Evolutionary conservation across 208 protist genomes (phyloP).

Genomic region (Kentomonas sorsogonicus): DNA sequence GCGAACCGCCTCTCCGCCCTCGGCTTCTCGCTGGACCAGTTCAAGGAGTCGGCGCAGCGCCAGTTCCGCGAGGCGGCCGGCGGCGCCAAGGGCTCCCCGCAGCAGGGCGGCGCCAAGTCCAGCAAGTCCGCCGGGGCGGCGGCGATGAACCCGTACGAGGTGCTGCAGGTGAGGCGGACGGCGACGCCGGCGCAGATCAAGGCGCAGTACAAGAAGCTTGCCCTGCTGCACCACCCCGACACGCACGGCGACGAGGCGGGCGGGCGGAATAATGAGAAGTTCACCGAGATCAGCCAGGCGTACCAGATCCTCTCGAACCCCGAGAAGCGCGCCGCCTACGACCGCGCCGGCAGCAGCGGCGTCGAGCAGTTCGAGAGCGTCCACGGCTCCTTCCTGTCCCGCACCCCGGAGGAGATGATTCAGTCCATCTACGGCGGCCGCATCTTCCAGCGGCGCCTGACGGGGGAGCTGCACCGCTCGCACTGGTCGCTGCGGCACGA

Average conservation of each 20-base stretch:
- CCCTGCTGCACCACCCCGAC: conserved; percentile 84
- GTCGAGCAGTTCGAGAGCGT: conserved; percentile 61
- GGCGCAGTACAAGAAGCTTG: conserved; percentile 82
- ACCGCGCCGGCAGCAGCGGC: conserved; percentile 55
- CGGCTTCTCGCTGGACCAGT: conserved; percentile 69
- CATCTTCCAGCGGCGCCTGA: conserved; percentile 46
- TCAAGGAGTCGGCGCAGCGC: conserved; percentile 28
- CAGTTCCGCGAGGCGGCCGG: not conserved
- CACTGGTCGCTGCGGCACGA: conserved; percentile 80
- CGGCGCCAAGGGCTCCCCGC: not conserved
- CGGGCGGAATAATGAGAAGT: conserved; percentile 57
- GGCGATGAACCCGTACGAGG: conserved; percentile 57
- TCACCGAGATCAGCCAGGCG: conserved; percentile 62
- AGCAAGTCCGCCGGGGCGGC: conserved; percentile 11
- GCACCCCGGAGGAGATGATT: conserved; percentile 78
- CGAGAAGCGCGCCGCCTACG: conserved; percentile 75
- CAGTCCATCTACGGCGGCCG: conserved; percentile 82
- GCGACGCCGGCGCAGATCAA: conserved; percentile 65
- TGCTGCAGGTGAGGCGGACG: conserved; percentile 55
- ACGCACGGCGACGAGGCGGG: conserved; percentile 21
- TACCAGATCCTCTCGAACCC: conserved; percentile 87
- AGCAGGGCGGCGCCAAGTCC: not conserved
- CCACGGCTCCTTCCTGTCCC: conserved; percentile 62
- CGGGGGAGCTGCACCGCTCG: conserved; percentile 69
- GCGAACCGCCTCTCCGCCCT: conserved; percentile 46